Conservation (phyloP, 495 filamentous ascomycete genomes). For the Peziza echinospora region DNA sequence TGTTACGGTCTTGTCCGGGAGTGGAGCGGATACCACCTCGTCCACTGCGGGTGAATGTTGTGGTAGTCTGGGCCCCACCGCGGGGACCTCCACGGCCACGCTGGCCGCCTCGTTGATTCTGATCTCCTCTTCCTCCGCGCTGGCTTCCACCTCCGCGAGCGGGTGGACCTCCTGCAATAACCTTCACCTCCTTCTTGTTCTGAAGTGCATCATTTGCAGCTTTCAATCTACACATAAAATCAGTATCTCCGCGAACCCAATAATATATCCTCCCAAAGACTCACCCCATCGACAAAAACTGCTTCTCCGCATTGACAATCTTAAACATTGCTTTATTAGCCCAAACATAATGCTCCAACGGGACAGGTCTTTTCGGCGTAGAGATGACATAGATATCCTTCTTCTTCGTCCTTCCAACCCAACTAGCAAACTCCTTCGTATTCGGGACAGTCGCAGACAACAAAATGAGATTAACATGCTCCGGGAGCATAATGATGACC, state of each 20-base stretch:
- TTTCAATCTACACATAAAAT: conserved; percentile 61
- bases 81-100: conserved; percentile 17
- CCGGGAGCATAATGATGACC: conserved; percentile 97
- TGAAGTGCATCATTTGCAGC: conserved; percentile 67
- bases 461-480: conserved; percentile 84
- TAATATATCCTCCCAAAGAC: background rate
- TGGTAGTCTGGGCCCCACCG: conserved; percentile 28
- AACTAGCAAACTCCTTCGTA: conserved; percentile 91
- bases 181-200: conserved; percentile 52
- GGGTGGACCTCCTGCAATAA: conserved; percentile 26
- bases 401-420: conserved; percentile 95
- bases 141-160: conserved; percentile 21
- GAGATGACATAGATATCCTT: conserved; percentile 99
- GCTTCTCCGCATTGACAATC: conserved; percentile 82
- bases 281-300: conserved; percentile 44
- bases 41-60: conserved; percentile 35
- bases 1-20: conserved; percentile 76
- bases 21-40: conserved; percentile 61
- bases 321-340: conserved; percentile 76
- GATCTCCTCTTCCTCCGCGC: conserved; percentile 27
- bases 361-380: conserved; percentile 83
- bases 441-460: conserved; percentile 95
- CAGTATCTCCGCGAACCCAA: background rate
- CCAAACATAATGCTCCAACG: conserved; percentile 91
- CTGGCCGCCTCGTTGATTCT: conserved; percentile 26